These are phyloP conservation scores for Paradendryphiella salina DNA, from an alignment of 2,329 filamentous ascomycete genomes.

Conservation along the genomic window DNA sequence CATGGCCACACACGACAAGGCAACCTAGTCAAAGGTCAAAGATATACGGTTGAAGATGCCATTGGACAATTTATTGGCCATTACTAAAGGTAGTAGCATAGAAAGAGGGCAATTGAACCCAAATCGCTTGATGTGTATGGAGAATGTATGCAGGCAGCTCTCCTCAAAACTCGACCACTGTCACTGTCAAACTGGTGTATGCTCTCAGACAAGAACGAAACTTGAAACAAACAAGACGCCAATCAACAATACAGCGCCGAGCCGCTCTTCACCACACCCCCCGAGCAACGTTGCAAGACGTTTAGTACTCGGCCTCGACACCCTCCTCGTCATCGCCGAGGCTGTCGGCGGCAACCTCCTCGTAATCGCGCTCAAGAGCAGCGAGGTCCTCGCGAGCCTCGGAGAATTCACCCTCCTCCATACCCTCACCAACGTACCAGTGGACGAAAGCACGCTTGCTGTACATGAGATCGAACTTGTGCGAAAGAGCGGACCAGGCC, in stretches of 20 bases:
- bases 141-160: constrained; percentile 21
- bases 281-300: constrained; percentile 22
- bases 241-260: constrained; percentile 35
- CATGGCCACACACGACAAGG: background rate
- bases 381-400: constrained; percentile 98
- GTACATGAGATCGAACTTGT: constrained; percentile 99
- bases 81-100: constrained; percentile 37
- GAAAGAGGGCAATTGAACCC: constrained; percentile 32
- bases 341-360: constrained; percentile 92
- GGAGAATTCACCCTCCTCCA: constrained; percentile 99
- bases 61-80: constrained; percentile 29
- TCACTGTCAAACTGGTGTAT: constrained; percentile 21
- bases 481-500: constrained; percentile 92
- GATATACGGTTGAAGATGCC: constrained; percentile 5
- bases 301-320: constrained; percentile 88
- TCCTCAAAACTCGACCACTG: constrained; percentile 27
- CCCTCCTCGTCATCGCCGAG: constrained; percentile 83
- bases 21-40: background rate
- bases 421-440: constrained; percentile 99
- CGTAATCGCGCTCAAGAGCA: constrained; percentile 96
- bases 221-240: constrained; percentile 27
- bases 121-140: constrained; percentile 32
- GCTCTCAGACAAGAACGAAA: constrained; percentile 25
- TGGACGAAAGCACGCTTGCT: constrained; percentile 99
- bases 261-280: constrained; percentile 25